These are phyloP conservation scores for Cicer yamashitae DNA, from an alignment of 306 rosid species.

Conservation along the genomic window DNA sequence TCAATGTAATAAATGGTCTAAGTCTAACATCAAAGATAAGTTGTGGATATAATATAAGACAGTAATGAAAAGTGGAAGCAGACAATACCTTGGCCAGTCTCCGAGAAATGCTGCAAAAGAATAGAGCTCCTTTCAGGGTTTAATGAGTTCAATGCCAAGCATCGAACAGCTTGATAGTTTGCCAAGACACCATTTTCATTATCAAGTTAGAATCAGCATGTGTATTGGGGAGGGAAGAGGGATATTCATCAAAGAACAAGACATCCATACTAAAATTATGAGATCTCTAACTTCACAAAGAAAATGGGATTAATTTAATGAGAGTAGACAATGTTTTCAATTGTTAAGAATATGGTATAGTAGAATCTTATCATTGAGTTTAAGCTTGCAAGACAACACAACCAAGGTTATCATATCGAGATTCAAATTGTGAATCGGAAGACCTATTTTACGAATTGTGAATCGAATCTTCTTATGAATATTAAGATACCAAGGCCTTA, in stretches of 20 bases:
- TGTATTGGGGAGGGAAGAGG: background rate
- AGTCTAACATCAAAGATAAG: background rate
- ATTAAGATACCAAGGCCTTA: background rate
- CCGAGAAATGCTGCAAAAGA: constrained; percentile 70
- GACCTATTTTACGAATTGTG: background rate
- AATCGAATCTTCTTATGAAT: background rate
- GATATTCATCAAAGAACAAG: background rate
- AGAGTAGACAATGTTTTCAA: constrained; percentile 26
- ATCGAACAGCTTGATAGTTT: constrained; percentile 83
- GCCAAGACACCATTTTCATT: constrained; percentile 45
- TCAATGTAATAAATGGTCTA: constrained; percentile 2
- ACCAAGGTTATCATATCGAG: background rate
- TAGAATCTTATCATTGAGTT: constrained; percentile 22
- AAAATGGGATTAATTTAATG: constrained; percentile 21
- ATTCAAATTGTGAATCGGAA: background rate
- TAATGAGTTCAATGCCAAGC: constrained; percentile 78
- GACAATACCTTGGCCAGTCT: constrained; percentile 74
- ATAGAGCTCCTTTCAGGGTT: constrained; percentile 85
- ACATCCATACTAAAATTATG: constrained; percentile 21
- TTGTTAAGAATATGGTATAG: constrained; percentile 11
- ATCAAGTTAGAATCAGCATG: constrained; percentile 3
- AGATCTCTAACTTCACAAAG: constrained; percentile 11
- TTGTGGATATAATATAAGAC: constrained; percentile 8
- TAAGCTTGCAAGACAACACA: background rate
- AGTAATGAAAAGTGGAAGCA: constrained; percentile 35